Conservation (phyloP, 495 filamentous ascomycete genomes). For the Aspergillus leporis region DNA sequence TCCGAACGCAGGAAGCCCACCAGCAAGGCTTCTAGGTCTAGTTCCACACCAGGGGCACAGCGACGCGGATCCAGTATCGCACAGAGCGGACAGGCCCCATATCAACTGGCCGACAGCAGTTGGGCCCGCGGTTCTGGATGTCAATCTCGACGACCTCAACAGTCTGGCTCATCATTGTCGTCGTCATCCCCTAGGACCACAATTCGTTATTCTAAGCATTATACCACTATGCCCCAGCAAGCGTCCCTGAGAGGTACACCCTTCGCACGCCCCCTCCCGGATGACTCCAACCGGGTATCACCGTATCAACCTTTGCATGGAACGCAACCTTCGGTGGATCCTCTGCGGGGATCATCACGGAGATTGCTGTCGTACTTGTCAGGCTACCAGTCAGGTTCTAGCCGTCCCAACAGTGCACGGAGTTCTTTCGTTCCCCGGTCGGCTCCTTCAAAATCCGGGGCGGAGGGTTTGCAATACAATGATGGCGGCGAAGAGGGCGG, state of each 20-base stretch:
- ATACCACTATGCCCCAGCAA: conserved; percentile 27
- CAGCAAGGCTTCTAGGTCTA: conserved; percentile 16
- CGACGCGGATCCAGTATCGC: conserved; percentile 27
- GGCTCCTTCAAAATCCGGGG: conserved; percentile 21
- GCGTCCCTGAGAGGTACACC: conserved; percentile 29
- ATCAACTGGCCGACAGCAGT: conserved; percentile 25
- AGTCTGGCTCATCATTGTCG: conserved; percentile 31
- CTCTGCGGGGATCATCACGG: conserved; percentile 26
- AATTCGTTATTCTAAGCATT: conserved; percentile 32
- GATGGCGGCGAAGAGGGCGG: conserved; percentile 17
- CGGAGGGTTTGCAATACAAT: conserved; percentile 24
- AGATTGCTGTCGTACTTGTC: conserved; percentile 18
- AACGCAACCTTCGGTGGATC: conserved; percentile 34
- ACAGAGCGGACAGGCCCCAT: conserved; percentile 31
- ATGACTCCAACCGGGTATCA: conserved; percentile 49
- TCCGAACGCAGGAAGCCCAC: conserved; percentile 24
- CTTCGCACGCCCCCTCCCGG: conserved; percentile 39
- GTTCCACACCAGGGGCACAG: conserved; percentile 23
- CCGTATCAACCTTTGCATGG: conserved; percentile 38
- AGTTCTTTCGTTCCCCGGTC: conserved; percentile 19
- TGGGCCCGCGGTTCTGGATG: conserved; percentile 31
- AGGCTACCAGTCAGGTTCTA: conserved; percentile 20
- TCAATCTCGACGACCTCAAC: conserved; percentile 39
- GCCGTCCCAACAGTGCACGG: conserved; percentile 18
- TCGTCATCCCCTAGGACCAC: conserved; percentile 26